Evolutionary conservation across 495 filamentous ascomycete species (phyloP), one percentile per base, ranked within the genome.

Genomic region (Lophiotrema nucula): DNA sequence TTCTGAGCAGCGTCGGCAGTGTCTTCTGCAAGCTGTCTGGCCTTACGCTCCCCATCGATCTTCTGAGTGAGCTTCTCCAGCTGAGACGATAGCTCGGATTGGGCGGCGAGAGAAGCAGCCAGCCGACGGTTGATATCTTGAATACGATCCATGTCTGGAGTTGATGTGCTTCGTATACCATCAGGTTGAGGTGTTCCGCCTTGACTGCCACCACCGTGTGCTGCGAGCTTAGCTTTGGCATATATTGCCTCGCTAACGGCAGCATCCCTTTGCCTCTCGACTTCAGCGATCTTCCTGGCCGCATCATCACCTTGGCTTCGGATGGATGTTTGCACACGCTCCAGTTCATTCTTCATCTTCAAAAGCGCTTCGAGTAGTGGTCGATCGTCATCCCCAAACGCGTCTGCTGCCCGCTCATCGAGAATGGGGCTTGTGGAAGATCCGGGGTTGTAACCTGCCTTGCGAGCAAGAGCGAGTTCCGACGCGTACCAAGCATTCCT

Each of bases 401-500:
- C 82, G 53, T 96, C 90, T 3, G 82, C 78, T 6, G 79, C 80
- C 46, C 85, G 82, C 53, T 88, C 84, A 56, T 97, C 92, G 38
- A 96, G 75, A 1, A 82, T 78, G 22, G 90, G 86, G 65, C 79
- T 89, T 42, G 83, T 80, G 12, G 88, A 84, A 1, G 85, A 70
- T 62, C 83, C 90, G 13, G 88, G 83, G 8, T 81, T 78, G 67
- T 97, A 97, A 6, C 93, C 93, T 10, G 88, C 84, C 71, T 95
- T 92, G 43, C 86, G 83, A 2, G 93, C 93, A 52, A 97, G 72
- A 15, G 93, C 89, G 25, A 99, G 74, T 71, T 99, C 93, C 1
- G 92, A 96, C 5, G 90, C 90, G 72, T 93, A 97, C 93, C 93
- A 99, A 1, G 92, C 91, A 70, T 96, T 97, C 22, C 87, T 84